Conservation (phyloP, 495 filamentous ascomycete genomes). For the Chlorociboria aeruginascens region DNA sequence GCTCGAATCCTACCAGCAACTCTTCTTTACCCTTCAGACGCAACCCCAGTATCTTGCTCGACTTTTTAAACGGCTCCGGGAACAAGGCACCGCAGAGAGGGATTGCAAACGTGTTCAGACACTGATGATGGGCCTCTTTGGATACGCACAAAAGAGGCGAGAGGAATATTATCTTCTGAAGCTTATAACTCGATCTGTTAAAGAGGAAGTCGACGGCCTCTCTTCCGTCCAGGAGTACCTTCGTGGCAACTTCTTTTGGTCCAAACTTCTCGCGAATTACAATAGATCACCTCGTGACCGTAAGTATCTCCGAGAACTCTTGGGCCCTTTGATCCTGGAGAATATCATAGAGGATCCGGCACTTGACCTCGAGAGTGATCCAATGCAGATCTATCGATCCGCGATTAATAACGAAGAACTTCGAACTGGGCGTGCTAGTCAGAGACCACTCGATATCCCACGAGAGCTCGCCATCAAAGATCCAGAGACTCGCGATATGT, state of each 20-base stretch:
- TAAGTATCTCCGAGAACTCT: constrained; percentile 76
- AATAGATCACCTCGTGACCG: constrained; percentile 85
- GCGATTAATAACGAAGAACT: constrained; percentile 95
- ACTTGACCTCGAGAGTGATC: constrained; percentile 90
- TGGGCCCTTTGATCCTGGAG: constrained; percentile 72
- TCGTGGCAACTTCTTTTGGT: constrained; percentile 87
- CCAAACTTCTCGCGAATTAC: constrained; percentile 74
- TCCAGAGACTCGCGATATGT: constrained; percentile 77
- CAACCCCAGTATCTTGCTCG: constrained; percentile 89
- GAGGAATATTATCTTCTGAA: constrained; percentile 97
- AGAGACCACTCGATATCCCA: constrained; percentile 65
- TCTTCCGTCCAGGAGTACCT: constrained; percentile 70
- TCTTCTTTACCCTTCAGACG: constrained; percentile 96
- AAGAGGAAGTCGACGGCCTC: constrained; percentile 74
- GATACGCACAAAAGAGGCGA: constrained; percentile 89
- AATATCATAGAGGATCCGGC: constrained; percentile 85
- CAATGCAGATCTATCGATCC: constrained; percentile 92
- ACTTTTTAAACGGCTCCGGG: constrained; percentile 72
- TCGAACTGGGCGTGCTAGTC: constrained; percentile 73
- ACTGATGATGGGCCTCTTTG: constrained; percentile 93
- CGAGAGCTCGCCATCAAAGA: constrained; percentile 90
- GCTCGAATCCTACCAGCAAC: constrained; percentile 90
- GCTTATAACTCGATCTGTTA: constrained; percentile 68
- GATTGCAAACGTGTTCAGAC: constrained; percentile 86
- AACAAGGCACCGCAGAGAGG: constrained; percentile 78